Conservation (phyloP, 2,329 filamentous ascomycete species). For the Arthrobotrys musiformis region DNA sequence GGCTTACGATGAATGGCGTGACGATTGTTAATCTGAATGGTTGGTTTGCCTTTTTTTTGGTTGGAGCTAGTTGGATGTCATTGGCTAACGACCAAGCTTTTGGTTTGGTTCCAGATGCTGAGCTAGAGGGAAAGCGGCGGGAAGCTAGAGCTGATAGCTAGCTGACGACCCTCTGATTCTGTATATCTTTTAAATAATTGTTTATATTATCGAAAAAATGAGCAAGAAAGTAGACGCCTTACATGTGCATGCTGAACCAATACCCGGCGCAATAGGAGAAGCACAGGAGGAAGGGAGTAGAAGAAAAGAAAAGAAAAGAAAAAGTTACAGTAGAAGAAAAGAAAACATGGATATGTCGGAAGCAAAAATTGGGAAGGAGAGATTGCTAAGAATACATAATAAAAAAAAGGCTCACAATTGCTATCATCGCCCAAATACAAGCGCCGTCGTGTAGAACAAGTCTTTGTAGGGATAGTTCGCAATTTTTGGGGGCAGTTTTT, state of each 20-base stretch:
- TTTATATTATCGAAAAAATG: constrained; percentile 8
- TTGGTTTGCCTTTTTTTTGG: constrained; percentile 3
- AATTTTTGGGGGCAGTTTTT: constrained; percentile 25
- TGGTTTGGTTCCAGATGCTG: not conserved
- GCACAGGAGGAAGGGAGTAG: constrained; percentile 4
- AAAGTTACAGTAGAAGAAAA: constrained; percentile 14
- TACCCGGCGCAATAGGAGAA: constrained; percentile 38
- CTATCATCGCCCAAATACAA: constrained; percentile 8
- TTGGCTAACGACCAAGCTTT: too few species aligned
- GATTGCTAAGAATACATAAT: constrained; percentile 52
- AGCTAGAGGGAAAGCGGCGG: not conserved
- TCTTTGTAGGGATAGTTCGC: constrained; percentile 40
- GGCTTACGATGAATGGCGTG: constrained; percentile 1
- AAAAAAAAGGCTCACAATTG: constrained; percentile 1
- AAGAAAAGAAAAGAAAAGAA: constrained; percentile 4
- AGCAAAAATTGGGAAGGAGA: not conserved
- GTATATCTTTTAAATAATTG: not conserved
- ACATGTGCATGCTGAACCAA: constrained; percentile 44
- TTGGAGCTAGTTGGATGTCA: too few species aligned
- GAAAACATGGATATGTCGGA: not conserved
- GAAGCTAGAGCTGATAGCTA: not conserved
- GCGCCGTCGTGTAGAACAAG: constrained; percentile 15
- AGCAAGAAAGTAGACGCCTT: constrained; percentile 41
- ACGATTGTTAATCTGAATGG: not conserved
- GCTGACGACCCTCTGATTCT: not conserved